A percentile compares a stretch with the other conserved stretches of the same genome.
phyloP scores from a whole-genome alignment of 2,329 filamentous ascomycete species.

The Neodidymelliopsis sp. region DNA sequence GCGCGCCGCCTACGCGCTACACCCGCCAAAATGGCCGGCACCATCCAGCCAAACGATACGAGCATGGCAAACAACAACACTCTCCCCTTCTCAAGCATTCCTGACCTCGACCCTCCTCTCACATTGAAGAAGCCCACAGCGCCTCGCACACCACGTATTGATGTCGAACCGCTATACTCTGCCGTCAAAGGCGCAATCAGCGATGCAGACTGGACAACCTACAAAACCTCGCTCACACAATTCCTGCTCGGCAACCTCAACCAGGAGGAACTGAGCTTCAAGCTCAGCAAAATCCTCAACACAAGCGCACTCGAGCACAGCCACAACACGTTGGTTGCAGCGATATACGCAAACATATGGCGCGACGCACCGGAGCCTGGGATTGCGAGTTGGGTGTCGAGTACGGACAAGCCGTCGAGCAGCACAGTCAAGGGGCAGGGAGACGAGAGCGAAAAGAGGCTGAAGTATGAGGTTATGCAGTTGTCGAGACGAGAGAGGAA shows the following conservation, averaged over 20 bases:
- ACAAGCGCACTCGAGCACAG: slow-evolving; percentile 63
- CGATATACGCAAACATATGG: slow-evolving; percentile 65
- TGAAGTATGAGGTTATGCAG: slow-evolving; percentile 71
- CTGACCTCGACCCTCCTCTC: slow-evolving; percentile 40
- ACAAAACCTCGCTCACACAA: slow-evolving; percentile 64
- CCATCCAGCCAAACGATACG: slow-evolving; percentile 48
- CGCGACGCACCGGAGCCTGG: slow-evolving; percentile 69
- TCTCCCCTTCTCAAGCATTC: slow-evolving; percentile 45
- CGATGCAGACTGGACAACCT: slow-evolving; percentile 64
- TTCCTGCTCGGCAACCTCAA: slow-evolving; percentile 69
- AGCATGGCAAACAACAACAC: slow-evolving; percentile 45
- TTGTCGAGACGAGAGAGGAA: slow-evolving; percentile 66
- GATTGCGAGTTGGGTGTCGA: slow-evolving; percentile 69
- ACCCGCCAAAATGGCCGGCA: slow-evolving; percentile 46
- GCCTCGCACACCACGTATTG: slow-evolving; percentile 64
- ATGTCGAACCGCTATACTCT: slow-evolving; percentile 68
- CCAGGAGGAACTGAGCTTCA: slow-evolving; percentile 66
- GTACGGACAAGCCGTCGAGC: slow-evolving; percentile 75
- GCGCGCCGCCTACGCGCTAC: slow-evolving; percentile 18
- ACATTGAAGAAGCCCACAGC: slow-evolving; percentile 59
- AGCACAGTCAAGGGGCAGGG: slow-evolving; percentile 71
- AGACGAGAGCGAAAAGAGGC: slow-evolving; percentile 67
- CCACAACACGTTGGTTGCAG: slow-evolving; percentile 68
- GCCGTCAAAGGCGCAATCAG: slow-evolving; percentile 66
- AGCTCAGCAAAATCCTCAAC: slow-evolving; percentile 63